Evolutionary conservation across 768 basidiomycete species (phyloP).

Genomic region (Suillus variegatus): DNA sequence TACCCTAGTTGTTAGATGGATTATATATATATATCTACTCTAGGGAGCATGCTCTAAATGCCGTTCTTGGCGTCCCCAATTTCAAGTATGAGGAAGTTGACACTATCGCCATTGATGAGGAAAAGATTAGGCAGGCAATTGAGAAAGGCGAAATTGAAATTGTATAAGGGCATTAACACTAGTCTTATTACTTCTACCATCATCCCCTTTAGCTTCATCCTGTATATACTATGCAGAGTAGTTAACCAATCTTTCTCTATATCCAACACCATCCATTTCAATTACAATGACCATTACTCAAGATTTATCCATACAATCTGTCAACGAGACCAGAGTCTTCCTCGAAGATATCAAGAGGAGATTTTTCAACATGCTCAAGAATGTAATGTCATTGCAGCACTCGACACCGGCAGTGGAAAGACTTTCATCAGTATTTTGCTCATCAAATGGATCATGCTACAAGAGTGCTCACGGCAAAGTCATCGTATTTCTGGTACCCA

Average conservation of each 20-base stretch:
- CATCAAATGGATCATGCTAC: constrained; percentile 70
- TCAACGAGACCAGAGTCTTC: constrained; percentile 40
- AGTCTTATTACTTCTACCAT: background rate
- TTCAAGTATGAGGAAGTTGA: background rate
- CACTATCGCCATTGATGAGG: background rate
- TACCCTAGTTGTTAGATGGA: background rate
- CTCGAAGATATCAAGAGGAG: constrained; percentile 56
- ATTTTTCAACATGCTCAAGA: constrained; percentile 53
- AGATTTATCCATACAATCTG: constrained; percentile 12
- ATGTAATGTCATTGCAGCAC: constrained; percentile 56
- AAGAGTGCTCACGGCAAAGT: constrained; percentile 54
- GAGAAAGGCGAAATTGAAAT: background rate
- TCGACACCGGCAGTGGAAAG: constrained; percentile 64
- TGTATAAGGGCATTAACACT: background rate
- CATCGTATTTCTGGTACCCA: constrained; percentile 82
- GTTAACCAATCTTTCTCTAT: constrained; percentile 35
- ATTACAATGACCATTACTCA: constrained; percentile 1
- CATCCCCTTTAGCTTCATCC: background rate
- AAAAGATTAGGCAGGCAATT: background rate
- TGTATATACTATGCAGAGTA: constrained; percentile 1
- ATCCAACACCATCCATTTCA: background rate
- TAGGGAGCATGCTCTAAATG: background rate
- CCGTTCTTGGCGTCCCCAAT: background rate
- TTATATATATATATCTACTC: background rate
- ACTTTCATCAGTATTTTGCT: constrained; percentile 62